Base-by-base conservation (phyloP, 2,329 filamentous ascomycete genomes). In the Colletotrichum lupini region DNA sequence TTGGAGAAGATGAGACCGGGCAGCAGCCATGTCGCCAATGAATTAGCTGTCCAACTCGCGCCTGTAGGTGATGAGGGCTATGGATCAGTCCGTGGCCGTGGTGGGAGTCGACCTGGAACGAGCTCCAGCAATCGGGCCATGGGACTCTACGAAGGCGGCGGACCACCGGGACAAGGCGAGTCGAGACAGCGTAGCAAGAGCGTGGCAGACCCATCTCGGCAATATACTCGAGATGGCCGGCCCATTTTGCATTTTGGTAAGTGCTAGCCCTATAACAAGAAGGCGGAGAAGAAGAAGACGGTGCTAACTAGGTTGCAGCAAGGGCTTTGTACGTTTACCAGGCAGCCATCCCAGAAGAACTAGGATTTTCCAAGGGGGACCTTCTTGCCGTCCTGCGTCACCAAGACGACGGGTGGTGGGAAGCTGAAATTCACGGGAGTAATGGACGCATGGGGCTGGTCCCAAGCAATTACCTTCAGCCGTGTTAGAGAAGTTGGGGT, bases 351-450 rank as follows among this genome's bases (percentile, higher is more conserved):
- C 95, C 96, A 0, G 97, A 98, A 81, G 97, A 99, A 83, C 86
- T 99, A 24, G 93, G 93, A 16, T 99, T 99, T 82, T 88, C 88
- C 59, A 99, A 99, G 85, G 95, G 95, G 60, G 97, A 99, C 80
- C 91, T 96, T 72, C 87, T 99, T 16, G 95, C 96, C 2, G 92
- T 99, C 16, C 86, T 98, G 59, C 90, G 95, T 73, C 91, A 97
- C 79, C 97, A 99, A 83, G 97, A 99, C 81, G 97, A 99, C 80
- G 97, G 97, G 24, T 99, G 97, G 97, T 99, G 97, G 97, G 97
- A 99, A 85, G 97, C 97, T 14, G 96, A 98, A 82, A 91, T 98
- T 53, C 94, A 95, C 58, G 92, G 92, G 28, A 87, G 88, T 75
- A 89, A 87, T 75, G 90, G 88, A 62, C 87, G 83, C 62, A 81